These are phyloP conservation scores for Aspergillus sojae DNA, from an alignment of 2,329 filamentous ascomycete genomes.

Conservation along the genomic window DNA sequence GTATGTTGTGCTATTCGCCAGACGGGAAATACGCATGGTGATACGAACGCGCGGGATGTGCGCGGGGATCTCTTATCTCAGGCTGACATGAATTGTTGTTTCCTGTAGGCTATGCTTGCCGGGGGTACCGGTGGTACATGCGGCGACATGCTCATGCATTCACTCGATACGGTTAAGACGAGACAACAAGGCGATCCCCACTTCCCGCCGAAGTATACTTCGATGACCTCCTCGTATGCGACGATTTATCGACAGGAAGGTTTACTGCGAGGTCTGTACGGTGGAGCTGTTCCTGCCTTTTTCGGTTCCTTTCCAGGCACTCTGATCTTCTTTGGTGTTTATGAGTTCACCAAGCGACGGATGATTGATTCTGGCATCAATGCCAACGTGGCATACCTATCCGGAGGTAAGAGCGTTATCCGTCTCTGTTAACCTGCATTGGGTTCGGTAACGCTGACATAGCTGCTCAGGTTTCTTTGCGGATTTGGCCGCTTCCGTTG, in stretches of 20 bases:
- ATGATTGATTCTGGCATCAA: constrained; percentile 84
- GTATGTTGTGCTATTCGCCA: constrained; percentile 49
- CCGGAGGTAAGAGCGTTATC: constrained; percentile 64
- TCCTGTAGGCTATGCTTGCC: constrained; percentile 81
- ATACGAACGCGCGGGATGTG: background rate
- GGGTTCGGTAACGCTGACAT: constrained; percentile 7
- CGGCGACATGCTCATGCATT: constrained; percentile 98
- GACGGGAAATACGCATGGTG: background rate
- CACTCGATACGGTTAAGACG: constrained; percentile 96
- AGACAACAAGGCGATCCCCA: constrained; percentile 95
- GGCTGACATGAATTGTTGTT: background rate
- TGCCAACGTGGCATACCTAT: constrained; percentile 81
- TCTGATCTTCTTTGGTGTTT: constrained; percentile 91
- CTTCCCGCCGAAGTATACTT: constrained; percentile 88
- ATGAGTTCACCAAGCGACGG: constrained; percentile 90
- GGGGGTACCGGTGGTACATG: constrained; percentile 90
- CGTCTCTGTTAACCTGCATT: constrained; percentile 12
- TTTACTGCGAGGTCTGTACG: constrained; percentile 80
- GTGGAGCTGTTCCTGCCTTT: constrained; percentile 89
- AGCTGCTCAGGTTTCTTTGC: constrained; percentile 74
- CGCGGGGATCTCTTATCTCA: background rate
- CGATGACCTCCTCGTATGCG: constrained; percentile 85
- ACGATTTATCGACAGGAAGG: constrained; percentile 95
- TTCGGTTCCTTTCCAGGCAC: constrained; percentile 92
- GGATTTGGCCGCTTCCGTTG: constrained; percentile 84